Evolutionary conservation across 495 filamentous ascomycete genomes (phyloP).

Genomic region (Hypoxylon fuscum): DNA sequence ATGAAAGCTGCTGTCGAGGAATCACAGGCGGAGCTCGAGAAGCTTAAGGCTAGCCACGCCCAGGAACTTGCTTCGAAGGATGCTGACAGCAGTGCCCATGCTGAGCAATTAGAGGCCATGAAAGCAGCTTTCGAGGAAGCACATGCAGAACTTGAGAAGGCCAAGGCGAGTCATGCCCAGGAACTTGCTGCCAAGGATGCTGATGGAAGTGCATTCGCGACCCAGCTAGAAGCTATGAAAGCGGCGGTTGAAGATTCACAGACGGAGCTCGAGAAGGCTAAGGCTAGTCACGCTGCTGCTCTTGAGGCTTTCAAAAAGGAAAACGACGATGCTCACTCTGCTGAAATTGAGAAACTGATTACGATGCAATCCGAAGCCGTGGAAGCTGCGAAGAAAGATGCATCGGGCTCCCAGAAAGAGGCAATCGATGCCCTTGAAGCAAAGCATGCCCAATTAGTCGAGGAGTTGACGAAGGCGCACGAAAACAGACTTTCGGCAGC

Average conservation of each 20-base stretch:
- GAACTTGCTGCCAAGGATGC: constrained; percentile 42
- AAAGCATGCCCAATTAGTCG: constrained; percentile 52
- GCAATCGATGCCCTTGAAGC: constrained; percentile 52
- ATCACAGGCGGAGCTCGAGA: constrained; percentile 31
- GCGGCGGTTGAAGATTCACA: constrained; percentile 45
- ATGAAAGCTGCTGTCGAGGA: constrained; percentile 41
- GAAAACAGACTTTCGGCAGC: constrained; percentile 40
- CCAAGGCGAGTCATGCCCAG: constrained; percentile 37
- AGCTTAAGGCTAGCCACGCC: constrained; percentile 38
- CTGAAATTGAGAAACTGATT: constrained; percentile 60
- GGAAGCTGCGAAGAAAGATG: constrained; percentile 49
- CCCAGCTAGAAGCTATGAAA: constrained; percentile 46
- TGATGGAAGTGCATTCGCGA: constrained; percentile 35
- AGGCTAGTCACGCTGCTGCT: constrained; percentile 48
- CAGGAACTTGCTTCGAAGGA: constrained; percentile 47
- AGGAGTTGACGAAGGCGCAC: constrained; percentile 53
- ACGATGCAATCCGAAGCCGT: constrained; percentile 53
- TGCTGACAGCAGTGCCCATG: constrained; percentile 38
- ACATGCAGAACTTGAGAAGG: constrained; percentile 37
- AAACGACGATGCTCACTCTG: constrained; percentile 54
- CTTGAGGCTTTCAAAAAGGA: constrained; percentile 55
- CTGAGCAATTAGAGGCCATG: constrained; percentile 40
- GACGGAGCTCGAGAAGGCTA: constrained; percentile 51
- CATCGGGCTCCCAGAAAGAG: constrained; percentile 42
- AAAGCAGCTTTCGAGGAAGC: constrained; percentile 35